These are phyloP conservation scores for Arachnomyces sp. DNA, from an alignment of 2,329 filamentous ascomycete genomes.

Conservation along the genomic window DNA sequence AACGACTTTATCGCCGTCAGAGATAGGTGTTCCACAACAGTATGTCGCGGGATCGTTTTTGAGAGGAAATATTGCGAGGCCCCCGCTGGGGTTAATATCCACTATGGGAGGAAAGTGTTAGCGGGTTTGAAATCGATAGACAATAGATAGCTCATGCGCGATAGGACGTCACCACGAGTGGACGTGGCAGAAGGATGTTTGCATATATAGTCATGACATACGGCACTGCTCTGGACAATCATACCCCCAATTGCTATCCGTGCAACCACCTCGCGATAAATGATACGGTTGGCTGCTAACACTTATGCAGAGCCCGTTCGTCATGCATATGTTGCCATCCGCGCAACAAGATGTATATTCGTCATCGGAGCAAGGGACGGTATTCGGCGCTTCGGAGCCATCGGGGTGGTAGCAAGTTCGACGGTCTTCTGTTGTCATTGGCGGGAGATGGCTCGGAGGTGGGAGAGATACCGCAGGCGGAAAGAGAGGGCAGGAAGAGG, in stretches of 20 bases:
- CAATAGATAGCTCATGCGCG: too few relatives aligned
- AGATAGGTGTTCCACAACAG: slow-evolving; percentile 19
- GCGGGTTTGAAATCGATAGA: neutral
- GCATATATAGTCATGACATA: too few relatives aligned
- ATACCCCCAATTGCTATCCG: slow-evolving; percentile 21
- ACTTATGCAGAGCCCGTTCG: slow-evolving; percentile 23
- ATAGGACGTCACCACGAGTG: too few relatives aligned
- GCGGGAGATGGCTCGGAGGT: too few relatives aligned
- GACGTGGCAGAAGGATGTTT: too few relatives aligned
- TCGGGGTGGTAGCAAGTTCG: slow-evolving; percentile 23
- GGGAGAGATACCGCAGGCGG: too few relatives aligned
- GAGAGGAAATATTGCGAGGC: slow-evolving; percentile 15
- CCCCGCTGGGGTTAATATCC: slow-evolving; percentile 8
- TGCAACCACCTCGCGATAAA: slow-evolving; percentile 22
- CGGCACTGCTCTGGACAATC: slow-evolving; percentile 17
- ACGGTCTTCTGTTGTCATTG: too few relatives aligned
- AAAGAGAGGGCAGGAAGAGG: too few relatives aligned
- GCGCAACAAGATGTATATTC: slow-evolving; percentile 21
- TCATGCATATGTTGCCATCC: slow-evolving; percentile 18
- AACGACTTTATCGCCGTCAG: slow-evolving; percentile 5
- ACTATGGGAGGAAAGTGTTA: slow-evolving; percentile 7
- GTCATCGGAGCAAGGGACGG: slow-evolving; percentile 21
- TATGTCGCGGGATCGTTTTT: slow-evolving; percentile 12
- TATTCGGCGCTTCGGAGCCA: slow-evolving; percentile 9
- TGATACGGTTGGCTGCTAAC: slow-evolving; percentile 17